Conservation (phyloP, 768 basidiomycete species). For the Termitomyces sp. region DNA sequence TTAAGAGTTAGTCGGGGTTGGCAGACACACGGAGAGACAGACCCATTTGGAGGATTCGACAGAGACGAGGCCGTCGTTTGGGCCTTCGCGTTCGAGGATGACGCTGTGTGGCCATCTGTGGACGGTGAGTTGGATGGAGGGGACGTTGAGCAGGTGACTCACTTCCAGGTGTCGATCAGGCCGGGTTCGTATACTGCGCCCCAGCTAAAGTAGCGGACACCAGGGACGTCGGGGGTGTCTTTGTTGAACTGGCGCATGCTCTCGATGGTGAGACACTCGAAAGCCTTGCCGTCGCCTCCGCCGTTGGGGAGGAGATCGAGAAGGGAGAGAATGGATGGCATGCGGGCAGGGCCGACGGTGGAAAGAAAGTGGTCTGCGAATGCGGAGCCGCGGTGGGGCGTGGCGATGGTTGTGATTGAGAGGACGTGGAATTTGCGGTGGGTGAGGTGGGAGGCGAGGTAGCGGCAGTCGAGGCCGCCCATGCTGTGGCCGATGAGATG, state of each 20-base stretch:
- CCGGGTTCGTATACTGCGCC: constrained; percentile 90
- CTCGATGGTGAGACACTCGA: constrained; percentile 79
- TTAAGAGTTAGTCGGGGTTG: neutral
- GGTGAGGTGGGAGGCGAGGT: constrained; percentile 78
- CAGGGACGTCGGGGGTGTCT: constrained; percentile 72
- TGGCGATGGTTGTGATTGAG: constrained; percentile 91
- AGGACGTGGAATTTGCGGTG: constrained; percentile 76
- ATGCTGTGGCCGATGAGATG: constrained; percentile 86
- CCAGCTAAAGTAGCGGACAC: constrained; percentile 92
- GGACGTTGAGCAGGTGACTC: constrained; percentile 18
- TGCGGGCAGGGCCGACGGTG: constrained; percentile 60
- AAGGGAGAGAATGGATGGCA: constrained; percentile 68
- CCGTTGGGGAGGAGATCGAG: constrained; percentile 88
- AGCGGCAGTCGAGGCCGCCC: constrained; percentile 94
- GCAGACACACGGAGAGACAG: constrained; percentile 9
- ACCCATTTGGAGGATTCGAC: constrained; percentile 87
- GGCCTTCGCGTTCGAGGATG: constrained; percentile 82
- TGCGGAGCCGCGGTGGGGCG: constrained; percentile 90
- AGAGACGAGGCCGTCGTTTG: constrained; percentile 93
- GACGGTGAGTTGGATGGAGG: neutral
- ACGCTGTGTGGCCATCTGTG: constrained; percentile 71
- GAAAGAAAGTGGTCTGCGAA: constrained; percentile 91
- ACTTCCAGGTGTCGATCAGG: constrained; percentile 87
- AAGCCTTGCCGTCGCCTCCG: constrained; percentile 93
- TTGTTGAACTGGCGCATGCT: constrained; percentile 91